These are phyloP conservation scores for Vitis riparia DNA, from an alignment of 164 flowering plant genomes.

Conservation along the genomic window DNA sequence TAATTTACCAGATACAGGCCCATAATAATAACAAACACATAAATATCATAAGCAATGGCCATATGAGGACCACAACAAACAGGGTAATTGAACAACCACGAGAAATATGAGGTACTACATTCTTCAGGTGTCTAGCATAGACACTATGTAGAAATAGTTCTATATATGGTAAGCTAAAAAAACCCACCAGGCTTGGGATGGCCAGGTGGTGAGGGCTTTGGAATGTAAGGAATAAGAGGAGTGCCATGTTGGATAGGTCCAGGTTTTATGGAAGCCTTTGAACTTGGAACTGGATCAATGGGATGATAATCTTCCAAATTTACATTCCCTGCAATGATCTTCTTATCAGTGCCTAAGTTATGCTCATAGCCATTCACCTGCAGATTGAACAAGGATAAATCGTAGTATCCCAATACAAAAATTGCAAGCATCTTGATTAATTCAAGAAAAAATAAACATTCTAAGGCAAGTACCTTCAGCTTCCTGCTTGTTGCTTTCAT, in stretches of 20 bases:
- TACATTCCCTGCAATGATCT: slow-evolving; percentile 13
- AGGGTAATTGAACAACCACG: too few relatives aligned
- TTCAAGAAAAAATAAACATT: not conserved
- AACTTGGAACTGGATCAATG: slow-evolving; percentile 67
- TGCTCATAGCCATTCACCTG: slow-evolving; percentile 22
- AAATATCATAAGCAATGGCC: not conserved
- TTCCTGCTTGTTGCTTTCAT: slow-evolving; percentile 25
- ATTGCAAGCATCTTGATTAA: not conserved
- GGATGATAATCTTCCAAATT: slow-evolving; percentile 58
- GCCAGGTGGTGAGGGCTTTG: slow-evolving; percentile 53
- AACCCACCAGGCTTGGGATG: slow-evolving; percentile 23
- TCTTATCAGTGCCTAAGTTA: slow-evolving; percentile 9
- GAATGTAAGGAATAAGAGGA: slow-evolving; percentile 68
- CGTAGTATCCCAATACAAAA: not conserved
- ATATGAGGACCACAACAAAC: too few relatives aligned
- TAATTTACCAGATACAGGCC: too few relatives aligned
- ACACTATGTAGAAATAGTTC: not conserved
- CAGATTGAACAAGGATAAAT: not conserved
- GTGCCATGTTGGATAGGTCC: slow-evolving; percentile 77
- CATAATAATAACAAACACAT: too few relatives aligned
- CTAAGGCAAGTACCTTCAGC: slow-evolving; percentile 35
- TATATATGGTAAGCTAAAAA: slow-evolving; percentile 9
- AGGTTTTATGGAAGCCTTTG: slow-evolving; percentile 49
- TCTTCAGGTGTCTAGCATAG: slow-evolving; percentile 3
- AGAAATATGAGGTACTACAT: not conserved